These are phyloP conservation scores for Laguncularia racemosa DNA, from an alignment of 345 rosid species.

Conservation along the genomic window DNA sequence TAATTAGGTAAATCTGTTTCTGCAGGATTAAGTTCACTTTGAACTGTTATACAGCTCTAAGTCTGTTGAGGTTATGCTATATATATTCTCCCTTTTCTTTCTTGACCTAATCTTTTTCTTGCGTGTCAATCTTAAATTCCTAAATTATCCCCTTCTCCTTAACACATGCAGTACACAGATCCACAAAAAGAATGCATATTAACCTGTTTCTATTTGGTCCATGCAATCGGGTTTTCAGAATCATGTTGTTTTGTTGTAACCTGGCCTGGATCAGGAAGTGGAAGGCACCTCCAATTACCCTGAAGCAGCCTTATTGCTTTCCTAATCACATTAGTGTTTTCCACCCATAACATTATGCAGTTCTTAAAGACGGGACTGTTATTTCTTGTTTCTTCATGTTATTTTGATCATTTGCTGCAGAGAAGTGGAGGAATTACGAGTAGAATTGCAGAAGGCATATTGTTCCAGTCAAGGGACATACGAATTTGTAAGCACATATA, in stretches of 20 bases:
- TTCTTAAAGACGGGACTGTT: neutral
- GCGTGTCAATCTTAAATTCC: too few species aligned
- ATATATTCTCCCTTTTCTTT: too few species aligned
- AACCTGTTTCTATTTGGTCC: neutral
- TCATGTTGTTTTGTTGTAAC: too few species aligned
- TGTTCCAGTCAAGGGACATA: slow-evolving; percentile 28
- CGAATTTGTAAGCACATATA: slow-evolving; percentile 41
- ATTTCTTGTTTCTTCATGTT: slow-evolving; percentile 5
- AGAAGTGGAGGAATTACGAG: slow-evolving; percentile 59
- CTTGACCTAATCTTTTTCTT: too few species aligned
- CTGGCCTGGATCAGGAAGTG: too few species aligned
- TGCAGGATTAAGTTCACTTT: neutral
- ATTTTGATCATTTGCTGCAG: slow-evolving; percentile 33
- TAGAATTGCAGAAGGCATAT: slow-evolving; percentile 35
- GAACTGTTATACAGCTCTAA: neutral
- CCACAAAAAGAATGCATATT: too few species aligned
- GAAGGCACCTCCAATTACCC: too few species aligned
- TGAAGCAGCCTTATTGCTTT: too few species aligned
- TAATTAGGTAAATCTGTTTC: slow-evolving; percentile 43
- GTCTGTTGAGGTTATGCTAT: too few species aligned
- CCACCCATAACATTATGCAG: neutral
- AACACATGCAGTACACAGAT: too few species aligned
- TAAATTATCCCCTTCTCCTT: too few species aligned
- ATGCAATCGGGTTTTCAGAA: neutral
- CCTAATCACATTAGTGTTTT: too few species aligned